Evolutionary conservation across 495 filamentous ascomycete species (phyloP).

Genomic region (Pseudotulostoma volvatum): DNA sequence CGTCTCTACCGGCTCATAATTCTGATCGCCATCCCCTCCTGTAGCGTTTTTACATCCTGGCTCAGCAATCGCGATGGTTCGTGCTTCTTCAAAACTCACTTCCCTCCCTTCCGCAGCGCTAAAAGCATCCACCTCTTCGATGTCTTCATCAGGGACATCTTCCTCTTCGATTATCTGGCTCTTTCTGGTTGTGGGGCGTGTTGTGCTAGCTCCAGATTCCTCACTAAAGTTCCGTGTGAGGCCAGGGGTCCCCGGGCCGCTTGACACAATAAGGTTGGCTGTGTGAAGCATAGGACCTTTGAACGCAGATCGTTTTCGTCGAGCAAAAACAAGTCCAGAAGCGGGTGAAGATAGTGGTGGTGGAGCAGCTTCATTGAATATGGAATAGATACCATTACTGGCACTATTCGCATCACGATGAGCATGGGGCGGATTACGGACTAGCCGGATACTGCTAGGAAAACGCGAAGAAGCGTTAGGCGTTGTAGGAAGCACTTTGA

Average conservation of each 20-base stretch:
- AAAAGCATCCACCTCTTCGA: slow-evolving; percentile 58
- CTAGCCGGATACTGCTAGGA: slow-evolving; percentile 74
- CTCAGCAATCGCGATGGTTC: slow-evolving; percentile 11
- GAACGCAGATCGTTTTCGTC: slow-evolving; percentile 74
- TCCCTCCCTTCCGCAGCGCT: slow-evolving; percentile 40
- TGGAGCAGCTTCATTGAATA: slow-evolving; percentile 25
- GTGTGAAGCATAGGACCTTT: slow-evolving; percentile 66
- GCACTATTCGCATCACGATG: slow-evolving; percentile 15
- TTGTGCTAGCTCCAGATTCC: slow-evolving; percentile 37
- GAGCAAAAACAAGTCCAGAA: slow-evolving; percentile 69
- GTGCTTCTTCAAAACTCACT: slow-evolving; percentile 32
- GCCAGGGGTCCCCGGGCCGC: slow-evolving; percentile 13
- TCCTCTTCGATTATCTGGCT: slow-evolving; percentile 68
- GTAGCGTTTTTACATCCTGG: slow-evolving; percentile 6
- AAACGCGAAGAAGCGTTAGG: slow-evolving; percentile 58
- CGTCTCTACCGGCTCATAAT: slow-evolving; percentile 1
- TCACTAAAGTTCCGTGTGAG: slow-evolving; percentile 24
- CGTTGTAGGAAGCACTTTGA: slow-evolving; percentile 88
- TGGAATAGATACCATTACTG: slow-evolving; percentile 13
- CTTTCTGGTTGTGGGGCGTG: slow-evolving; percentile 41
- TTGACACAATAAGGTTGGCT: slow-evolving; percentile 25
- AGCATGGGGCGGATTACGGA: slow-evolving; percentile 37
- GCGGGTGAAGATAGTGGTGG: slow-evolving; percentile 31
- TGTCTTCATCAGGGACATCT: slow-evolving; percentile 56
- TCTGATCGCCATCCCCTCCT: not conserved